A percentile compares a stretch with the other conserved stretches of the same genome.
Conservation (phyloP, 106 monocot species). For the Dactylorhiza incarnata region DNA sequence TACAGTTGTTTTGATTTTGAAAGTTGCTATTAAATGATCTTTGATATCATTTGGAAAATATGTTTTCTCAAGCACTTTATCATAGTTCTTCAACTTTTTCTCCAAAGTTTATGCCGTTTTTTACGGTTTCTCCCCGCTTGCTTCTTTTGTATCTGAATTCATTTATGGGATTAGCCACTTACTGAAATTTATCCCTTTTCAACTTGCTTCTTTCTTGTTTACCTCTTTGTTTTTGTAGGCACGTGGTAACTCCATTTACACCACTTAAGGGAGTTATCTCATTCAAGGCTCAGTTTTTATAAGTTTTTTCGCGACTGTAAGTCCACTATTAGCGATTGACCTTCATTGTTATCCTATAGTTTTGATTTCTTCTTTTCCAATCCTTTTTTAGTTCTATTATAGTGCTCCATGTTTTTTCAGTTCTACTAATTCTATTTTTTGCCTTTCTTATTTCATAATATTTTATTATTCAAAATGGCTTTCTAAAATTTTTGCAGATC, state of each 20-base stretch:
- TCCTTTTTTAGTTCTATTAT: not conserved
- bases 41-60: too few relatives aligned
- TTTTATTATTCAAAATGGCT: too few relatives aligned
- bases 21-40: not conserved
- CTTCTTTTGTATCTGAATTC: constrained; percentile 1
- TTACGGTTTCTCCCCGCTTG: not conserved
- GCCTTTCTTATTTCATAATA: not conserved
- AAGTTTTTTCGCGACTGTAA: constrained; percentile 87
- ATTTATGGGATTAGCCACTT: not conserved
- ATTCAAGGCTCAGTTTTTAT: too few relatives aligned
- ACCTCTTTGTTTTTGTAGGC: constrained; percentile 35
- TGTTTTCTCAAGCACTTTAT: not conserved
- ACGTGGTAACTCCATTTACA: constrained; percentile 89
- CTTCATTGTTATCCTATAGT: not conserved
- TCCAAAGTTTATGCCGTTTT: not conserved
- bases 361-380: not conserved
- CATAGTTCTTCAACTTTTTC: not conserved
- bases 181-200: too few relatives aligned
- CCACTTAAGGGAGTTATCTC: constrained; percentile 84
- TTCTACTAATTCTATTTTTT: too few relatives aligned
- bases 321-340: constrained; percentile 7
- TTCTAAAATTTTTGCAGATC: constrained; percentile 39
- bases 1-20: not conserved
- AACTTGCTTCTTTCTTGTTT: constrained; percentile 1
- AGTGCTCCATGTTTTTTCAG: not conserved